Evolutionary conservation across 1,284 basidiomycete genomes (phyloP).

Genomic region (Pseudozyma hubeiensis): DNA sequence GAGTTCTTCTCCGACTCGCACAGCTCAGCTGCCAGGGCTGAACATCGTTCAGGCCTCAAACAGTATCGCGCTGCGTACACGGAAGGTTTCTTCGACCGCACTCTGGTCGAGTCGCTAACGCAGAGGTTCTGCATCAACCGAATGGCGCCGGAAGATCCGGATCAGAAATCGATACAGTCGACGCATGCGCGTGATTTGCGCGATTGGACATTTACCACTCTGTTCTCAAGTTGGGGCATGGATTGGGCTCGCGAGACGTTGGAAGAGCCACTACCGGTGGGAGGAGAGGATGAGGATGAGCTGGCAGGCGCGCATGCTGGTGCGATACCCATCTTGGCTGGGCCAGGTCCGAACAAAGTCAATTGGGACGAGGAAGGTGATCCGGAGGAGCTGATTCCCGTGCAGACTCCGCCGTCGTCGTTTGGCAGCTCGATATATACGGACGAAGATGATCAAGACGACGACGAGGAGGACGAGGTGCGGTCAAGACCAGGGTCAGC

Average conservation of each 20-base stretch:
- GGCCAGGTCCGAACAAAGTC: constrained; percentile 39
- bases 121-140: constrained; percentile 34
- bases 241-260: constrained; percentile 55
- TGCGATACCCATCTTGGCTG: constrained; percentile 32
- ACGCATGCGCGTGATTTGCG: constrained; percentile 46
- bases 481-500: constrained; percentile 47
- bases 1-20: constrained; percentile 40
- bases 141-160: constrained; percentile 56
- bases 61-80: constrained; percentile 44
- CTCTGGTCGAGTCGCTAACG: constrained; percentile 41
- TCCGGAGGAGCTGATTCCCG: constrained; percentile 59
- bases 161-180: constrained; percentile 40
- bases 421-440: constrained; percentile 42
- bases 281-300: constrained; percentile 13
- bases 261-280: constrained; percentile 36
- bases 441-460: constrained; percentile 35
- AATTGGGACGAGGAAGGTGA: constrained; percentile 50
- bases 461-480: constrained; percentile 43
- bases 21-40: background rate
- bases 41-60: constrained; percentile 5
- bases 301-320: background rate
- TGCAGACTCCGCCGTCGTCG: constrained; percentile 51
- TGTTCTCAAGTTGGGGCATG: constrained; percentile 60
- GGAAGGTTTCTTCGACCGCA: constrained; percentile 31
- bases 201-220: constrained; percentile 42